Percentiles rank a stretch among this genome's conserved stretches.
phyloP scores from a whole-genome alignment of 345 rosid species.

The Populus alba region DNA sequence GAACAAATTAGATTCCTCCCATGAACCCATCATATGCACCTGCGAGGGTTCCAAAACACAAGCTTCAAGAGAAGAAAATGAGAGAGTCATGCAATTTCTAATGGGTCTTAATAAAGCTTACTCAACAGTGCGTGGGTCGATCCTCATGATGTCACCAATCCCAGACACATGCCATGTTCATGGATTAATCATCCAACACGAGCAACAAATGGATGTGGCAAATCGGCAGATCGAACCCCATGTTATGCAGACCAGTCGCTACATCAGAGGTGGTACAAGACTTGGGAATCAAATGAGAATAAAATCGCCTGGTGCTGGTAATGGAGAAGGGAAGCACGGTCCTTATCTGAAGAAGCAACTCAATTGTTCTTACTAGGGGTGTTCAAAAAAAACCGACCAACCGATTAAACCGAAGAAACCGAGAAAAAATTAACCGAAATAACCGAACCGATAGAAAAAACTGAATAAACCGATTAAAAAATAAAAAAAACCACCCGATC shows the following conservation, averaged over 20 bases:
- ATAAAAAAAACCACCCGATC: no score
- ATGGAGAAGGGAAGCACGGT: not conserved
- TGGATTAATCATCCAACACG: not conserved
- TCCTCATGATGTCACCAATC: not conserved
- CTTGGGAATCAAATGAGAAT: not conserved
- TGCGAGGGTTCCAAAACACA: not conserved
- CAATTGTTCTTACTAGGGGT: no score
- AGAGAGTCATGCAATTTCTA: constrained; percentile 4
- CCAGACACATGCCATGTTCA: not conserved
- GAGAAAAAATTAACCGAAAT: no score
- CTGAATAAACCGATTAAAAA: no score
- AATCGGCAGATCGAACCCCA: not conserved
- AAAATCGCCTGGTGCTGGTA: fast-evolving
- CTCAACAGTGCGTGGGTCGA: not conserved
- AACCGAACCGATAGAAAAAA: no score
- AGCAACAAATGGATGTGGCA: not conserved
- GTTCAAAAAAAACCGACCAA: no score
- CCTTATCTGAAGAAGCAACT: not conserved
- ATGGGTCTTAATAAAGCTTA: constrained; percentile 5
- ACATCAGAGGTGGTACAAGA: no score
- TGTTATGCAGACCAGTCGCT: not conserved
- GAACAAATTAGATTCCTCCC: not conserved
- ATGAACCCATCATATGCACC: not conserved
- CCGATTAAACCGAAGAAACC: no score
- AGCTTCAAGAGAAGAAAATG: not conserved